These are phyloP conservation scores for Mortierella sp. DNA, from an alignment of 371 early-diverging fungal species.

Conservation along the genomic window DNA sequence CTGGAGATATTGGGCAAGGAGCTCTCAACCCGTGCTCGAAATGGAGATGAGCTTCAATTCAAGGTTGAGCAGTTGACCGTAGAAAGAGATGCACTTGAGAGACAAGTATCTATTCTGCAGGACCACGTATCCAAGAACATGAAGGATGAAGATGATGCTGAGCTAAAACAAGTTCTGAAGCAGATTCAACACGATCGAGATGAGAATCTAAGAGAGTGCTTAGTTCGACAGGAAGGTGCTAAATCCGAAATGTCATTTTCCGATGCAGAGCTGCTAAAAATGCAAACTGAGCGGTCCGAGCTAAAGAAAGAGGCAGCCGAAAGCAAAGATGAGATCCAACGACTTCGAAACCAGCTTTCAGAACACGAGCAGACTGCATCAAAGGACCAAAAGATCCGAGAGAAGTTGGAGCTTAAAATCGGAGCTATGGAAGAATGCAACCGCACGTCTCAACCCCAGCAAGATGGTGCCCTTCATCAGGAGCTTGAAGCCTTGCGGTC, in stretches of 20 bases:
- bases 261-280: not conserved
- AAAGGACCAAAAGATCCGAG: slow-evolving; percentile 10
- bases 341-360: slow-evolving; percentile 10
- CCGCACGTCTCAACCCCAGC: no score
- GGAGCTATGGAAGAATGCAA: slow-evolving; percentile 17
- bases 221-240: slow-evolving; percentile 6
- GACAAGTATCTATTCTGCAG: slow-evolving; percentile 14
- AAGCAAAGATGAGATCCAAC: slow-evolving; percentile 21
- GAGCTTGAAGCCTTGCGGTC: slow-evolving; percentile 10
- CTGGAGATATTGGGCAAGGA: slow-evolving; percentile 13
- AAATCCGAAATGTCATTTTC: not conserved
- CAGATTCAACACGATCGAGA: slow-evolving; percentile 22
- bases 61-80: slow-evolving; percentile 13
- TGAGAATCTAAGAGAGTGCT: slow-evolving; percentile 16
- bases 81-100: slow-evolving; percentile 30
- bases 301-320: slow-evolving; percentile 14
- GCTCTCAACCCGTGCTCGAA: slow-evolving; percentile 2
- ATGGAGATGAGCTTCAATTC: slow-evolving; percentile 23
- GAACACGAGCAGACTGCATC: slow-evolving; percentile 13
- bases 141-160: slow-evolving; percentile 4
- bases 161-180: slow-evolving; percentile 9
- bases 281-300: slow-evolving; percentile 8
- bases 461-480: not conserved
- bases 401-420: slow-evolving; percentile 24
- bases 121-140: not conserved